Evolutionary conservation across 2,329 filamentous ascomycete species (phyloP).

Genomic region (Verticillium nubilum): DNA sequence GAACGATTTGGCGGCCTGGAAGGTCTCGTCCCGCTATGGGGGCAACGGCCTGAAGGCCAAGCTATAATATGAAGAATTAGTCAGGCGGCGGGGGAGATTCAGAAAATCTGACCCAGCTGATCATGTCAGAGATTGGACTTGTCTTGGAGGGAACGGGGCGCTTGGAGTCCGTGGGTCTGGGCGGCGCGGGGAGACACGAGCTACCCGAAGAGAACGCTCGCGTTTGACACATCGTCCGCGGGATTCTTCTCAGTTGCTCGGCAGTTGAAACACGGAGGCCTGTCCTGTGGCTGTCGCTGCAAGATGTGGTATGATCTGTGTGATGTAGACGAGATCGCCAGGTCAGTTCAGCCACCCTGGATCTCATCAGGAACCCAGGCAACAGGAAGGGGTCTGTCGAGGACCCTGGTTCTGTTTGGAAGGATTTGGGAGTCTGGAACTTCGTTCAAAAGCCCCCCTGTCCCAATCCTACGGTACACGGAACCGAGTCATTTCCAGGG

Average conservation of each 20-base stretch:
- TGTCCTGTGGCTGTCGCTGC: not conserved
- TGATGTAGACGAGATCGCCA: not conserved
- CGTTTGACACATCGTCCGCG: too few species aligned
- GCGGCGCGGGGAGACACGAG: too few species aligned
- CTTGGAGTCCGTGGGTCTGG: too few species aligned
- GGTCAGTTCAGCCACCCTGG: not conserved
- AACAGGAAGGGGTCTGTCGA: not conserved
- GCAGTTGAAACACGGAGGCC: not conserved
- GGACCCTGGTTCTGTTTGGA: not conserved
- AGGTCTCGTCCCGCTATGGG: too few species aligned
- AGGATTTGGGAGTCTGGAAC: not conserved
- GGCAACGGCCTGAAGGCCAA: too few species aligned
- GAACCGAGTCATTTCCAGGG: not conserved
- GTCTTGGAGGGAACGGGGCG: too few species aligned
- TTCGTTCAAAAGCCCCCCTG: not conserved
- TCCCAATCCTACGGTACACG: not conserved
- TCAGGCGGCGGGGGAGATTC: too few species aligned
- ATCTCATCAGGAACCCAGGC: not conserved
- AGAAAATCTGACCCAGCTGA: too few species aligned
- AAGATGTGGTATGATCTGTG: not conserved
- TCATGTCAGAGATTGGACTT: too few species aligned
- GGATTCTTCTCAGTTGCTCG: not conserved
- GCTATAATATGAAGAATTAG: too few species aligned
- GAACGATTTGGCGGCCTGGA: too few species aligned
- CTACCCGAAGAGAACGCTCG: too few species aligned